Evolutionary conservation across 176 grass and related monocot species (phyloP).

Genomic region (Phragmites australis): DNA sequence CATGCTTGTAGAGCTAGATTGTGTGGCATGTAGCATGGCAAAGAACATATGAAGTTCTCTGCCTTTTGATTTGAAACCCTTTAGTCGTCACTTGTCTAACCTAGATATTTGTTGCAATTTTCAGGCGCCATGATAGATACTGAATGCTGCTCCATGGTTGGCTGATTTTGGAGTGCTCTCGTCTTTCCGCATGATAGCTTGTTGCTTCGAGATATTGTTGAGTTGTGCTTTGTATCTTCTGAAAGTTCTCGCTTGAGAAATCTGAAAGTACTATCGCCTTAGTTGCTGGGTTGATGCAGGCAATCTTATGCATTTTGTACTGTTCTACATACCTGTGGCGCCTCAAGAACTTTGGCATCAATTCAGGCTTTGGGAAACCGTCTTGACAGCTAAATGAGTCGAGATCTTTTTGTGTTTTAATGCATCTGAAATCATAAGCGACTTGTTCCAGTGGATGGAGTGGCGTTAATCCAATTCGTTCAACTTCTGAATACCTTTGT

Average conservation of each 20-base stretch:
- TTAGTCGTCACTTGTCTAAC: not conserved
- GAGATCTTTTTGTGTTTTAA: not conserved
- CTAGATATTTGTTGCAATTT: not conserved
- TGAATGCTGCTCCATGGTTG: constrained; percentile 19
- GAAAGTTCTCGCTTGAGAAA: not conserved
- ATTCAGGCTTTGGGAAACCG: not conserved
- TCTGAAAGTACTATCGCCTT: not conserved
- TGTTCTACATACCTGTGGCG: constrained; percentile 22
- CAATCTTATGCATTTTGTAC: constrained; percentile 21
- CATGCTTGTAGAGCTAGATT: not conserved
- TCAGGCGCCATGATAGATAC: constrained; percentile 51
- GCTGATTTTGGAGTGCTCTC: constrained; percentile 19
- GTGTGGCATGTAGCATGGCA: not conserved
- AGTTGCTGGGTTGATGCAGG: not conserved
- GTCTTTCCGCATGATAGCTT: constrained; percentile 13
- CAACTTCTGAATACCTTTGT: not conserved
- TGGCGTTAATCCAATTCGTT: not conserved
- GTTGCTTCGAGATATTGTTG: constrained; percentile 3
- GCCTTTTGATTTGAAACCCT: not conserved
- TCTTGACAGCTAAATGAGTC: not conserved
- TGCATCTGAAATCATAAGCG: not conserved
- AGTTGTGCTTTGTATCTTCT: constrained; percentile 2
- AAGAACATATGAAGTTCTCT: not conserved
- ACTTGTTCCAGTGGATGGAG: not conserved
- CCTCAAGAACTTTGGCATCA: not conserved